Base-by-base conservation (phyloP, 1,284 basidiomycete genomes). In the Cutaneotrichosporon spelunceum region DNA sequence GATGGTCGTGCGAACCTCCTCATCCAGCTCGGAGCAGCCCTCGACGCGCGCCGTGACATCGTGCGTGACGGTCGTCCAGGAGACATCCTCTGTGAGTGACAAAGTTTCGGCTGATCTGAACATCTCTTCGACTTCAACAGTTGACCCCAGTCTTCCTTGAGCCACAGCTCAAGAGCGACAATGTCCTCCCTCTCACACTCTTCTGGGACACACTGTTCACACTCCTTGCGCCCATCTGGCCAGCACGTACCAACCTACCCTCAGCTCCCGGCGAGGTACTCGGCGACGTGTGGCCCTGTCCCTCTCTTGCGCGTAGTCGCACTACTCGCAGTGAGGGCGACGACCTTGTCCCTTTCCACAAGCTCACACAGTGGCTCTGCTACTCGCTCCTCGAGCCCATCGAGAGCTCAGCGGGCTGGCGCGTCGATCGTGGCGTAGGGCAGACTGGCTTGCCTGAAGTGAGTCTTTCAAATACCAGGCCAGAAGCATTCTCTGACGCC, bases 231-330 rank as follows among this genome's bases (percentile, higher is more conserved):
- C 84, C 87, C 10, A 93, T 97, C 71, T 97, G 94, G 94, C 93
- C 90, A 0, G 85, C 87, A 9, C 86, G 93, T 29, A 85, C 86
- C 1, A 81, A 82, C 1, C 80, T 76, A 19, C 63, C 72, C 10
- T 92, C 52, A 83, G 81, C 47, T 27, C 72, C 73, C 8, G 87
- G 85, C 2, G 76, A 88, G 13, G 75, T 88, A 0, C 84, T 95
- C 13, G 93, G 93, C 29, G 93, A 96, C 73, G 92, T 93, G 49
- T 96, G 93, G 93, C 88, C 87, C 7, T 92, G 89, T 68, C 76
- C 83, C 3, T 83, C 84, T 1, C 82, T 89, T 53, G 78, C 76
- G 11, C 60, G 62, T 29, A 52, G 65, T 2, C 66, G 76, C 5
- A 63, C 70, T 26, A 59, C 60, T 3, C 50, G 55, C 3, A 39